These are phyloP conservation scores for Coelastrella sp. DNA, from an alignment of 139 green algal species.

Conservation along the genomic window DNA sequence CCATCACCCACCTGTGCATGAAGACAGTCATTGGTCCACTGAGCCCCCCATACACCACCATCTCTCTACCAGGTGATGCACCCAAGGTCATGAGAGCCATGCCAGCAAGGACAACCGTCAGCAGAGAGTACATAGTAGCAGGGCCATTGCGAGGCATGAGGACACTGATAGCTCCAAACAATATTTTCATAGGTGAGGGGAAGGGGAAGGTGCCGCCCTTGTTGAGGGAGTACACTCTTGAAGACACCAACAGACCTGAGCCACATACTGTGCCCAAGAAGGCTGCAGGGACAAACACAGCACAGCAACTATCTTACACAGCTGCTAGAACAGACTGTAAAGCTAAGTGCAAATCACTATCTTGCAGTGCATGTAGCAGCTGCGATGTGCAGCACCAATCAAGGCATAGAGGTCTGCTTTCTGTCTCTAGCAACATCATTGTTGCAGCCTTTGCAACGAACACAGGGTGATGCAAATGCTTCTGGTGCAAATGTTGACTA, in stretches of 20 bases:
- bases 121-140: slow-evolving; percentile 9
- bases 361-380: too few species aligned
- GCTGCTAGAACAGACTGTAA: too few species aligned
- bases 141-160: slow-evolving; percentile 36
- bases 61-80: neutral
- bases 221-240: slow-evolving; percentile 39
- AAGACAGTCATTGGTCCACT: slow-evolving; percentile 44
- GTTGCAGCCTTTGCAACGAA: too few species aligned
- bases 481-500: too few species aligned
- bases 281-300: neutral
- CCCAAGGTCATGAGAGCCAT: slow-evolving; percentile 16
- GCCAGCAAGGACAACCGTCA: slow-evolving; percentile 15
- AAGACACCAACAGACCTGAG: neutral
- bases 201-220: slow-evolving; percentile 29
- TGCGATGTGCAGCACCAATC: too few species aligned
- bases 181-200: neutral
- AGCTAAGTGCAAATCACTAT: too few species aligned
- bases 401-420: too few species aligned
- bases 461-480: too few species aligned
- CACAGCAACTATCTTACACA: neutral
- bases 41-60: slow-evolving; percentile 5
- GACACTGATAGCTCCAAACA: neutral
- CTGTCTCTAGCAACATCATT: too few species aligned
- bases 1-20: neutral
- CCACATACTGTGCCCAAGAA: slow-evolving; percentile 19